Conservation (phyloP, 192 early-diverging fungal species). For the Cetraspora pellucida region DNA sequence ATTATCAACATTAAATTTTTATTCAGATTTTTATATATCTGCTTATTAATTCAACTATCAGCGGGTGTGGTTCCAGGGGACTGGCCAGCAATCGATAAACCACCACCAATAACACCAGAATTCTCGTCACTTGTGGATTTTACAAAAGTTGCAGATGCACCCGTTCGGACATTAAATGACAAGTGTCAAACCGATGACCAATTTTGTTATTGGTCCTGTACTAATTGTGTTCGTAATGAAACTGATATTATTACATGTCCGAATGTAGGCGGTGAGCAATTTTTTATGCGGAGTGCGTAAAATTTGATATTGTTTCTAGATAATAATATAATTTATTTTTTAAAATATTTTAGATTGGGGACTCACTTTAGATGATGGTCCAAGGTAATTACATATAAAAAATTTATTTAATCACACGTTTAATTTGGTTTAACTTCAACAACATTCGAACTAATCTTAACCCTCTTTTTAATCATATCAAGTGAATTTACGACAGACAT, state of each 20-base stretch:
- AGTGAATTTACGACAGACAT: constrained; percentile 48
- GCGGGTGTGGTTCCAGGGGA: neutral
- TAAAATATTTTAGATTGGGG: constrained; percentile 18
- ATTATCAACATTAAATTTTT: too few relatives aligned
- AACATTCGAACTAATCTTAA: too few relatives aligned
- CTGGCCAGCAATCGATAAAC: constrained; percentile 41
- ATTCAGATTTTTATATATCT: too few relatives aligned
- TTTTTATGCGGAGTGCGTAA: neutral
- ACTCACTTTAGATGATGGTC: constrained; percentile 29
- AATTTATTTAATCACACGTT: too few relatives aligned
- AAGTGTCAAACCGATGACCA: neutral
- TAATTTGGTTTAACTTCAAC: too few relatives aligned
- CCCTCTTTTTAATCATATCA: too few relatives aligned
- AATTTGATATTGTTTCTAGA: neutral
- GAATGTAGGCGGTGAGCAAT: neutral
- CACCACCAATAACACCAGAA: constrained; percentile 35
- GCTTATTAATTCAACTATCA: neutral
- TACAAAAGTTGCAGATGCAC: constrained; percentile 30
- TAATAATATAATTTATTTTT: neutral
- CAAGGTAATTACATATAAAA: constrained; percentile 19
- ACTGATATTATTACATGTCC: constrained; percentile 44
- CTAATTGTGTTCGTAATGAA: constrained; percentile 34
- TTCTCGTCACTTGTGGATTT: constrained; percentile 44
- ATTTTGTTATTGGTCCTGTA: constrained; percentile 42
- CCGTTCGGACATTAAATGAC: neutral